Evolutionary conservation across 345 rosid species (phyloP).

Genomic region (Anacardium occidentale): DNA sequence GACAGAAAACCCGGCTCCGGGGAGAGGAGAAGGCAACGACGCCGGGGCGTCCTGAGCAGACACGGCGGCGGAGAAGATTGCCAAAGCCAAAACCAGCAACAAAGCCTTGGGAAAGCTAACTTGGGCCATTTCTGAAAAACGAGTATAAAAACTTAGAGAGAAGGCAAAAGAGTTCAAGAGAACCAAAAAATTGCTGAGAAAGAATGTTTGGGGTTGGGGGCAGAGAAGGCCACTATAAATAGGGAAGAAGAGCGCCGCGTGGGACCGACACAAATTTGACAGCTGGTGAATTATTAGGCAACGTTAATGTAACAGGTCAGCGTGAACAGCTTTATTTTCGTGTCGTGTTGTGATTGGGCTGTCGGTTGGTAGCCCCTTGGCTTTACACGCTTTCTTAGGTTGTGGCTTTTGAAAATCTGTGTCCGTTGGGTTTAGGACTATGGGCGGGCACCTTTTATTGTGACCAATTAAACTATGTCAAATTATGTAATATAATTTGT

Average conservation of each 20-base stretch:
- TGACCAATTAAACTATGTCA: too few species aligned
- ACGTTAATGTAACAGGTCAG: slow-evolving; percentile 27
- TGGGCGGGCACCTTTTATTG: neutral
- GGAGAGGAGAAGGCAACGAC: neutral
- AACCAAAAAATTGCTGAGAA: too few species aligned
- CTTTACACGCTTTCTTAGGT: neutral
- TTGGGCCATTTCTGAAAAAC: slow-evolving; percentile 31
- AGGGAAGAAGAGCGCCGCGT: slow-evolving; percentile 5
- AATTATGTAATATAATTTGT: too few species aligned
- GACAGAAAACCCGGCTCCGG: slow-evolving; percentile 14
- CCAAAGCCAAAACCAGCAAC: slow-evolving; percentile 10
- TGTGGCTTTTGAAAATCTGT: neutral
- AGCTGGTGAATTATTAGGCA: slow-evolving; percentile 11
- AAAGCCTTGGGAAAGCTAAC: slow-evolving; percentile 24
- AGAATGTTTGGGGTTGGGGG: neutral
- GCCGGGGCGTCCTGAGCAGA: slow-evolving; percentile 34
- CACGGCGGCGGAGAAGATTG: slow-evolving; percentile 21
- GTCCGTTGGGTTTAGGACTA: neutral
- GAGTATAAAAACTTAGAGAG: too few species aligned
- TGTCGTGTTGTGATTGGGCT: neutral
- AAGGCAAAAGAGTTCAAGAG: too few species aligned
- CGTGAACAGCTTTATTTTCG: neutral
- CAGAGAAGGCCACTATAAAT: neutral
- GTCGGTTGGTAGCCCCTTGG: neutral
- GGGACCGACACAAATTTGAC: slow-evolving; percentile 17